Evolutionary conservation across 179 eudicot species (phyloP), one percentile per base, ranked within the genome.

Genomic region (Amaranthus tricolor): DNA sequence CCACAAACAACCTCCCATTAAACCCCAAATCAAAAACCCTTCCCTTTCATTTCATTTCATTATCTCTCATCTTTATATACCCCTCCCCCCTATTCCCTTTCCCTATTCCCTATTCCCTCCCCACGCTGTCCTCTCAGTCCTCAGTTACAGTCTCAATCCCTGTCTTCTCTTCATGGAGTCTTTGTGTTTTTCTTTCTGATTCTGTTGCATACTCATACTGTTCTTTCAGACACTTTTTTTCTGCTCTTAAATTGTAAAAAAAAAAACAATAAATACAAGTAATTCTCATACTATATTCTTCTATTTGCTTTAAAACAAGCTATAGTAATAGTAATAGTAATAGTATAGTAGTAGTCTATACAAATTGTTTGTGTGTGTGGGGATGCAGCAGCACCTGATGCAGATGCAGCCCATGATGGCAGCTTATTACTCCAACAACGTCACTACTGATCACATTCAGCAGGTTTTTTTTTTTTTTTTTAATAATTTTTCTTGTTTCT

Each of bases 341-440:
- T 31, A 31, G 31, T 24, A 24, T 24, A 24, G 31, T 24, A 24
- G 31, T 24, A 24, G 40, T 31, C 40, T 31, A 31, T 31, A 31
- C 40, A 31, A 31, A 12, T 16, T 61, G 21, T 13, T 9, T 49
- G 62, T 24, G 5, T 20, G 62, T 20, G 70, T 57, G 43, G 80
- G 75, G 72, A 87, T 89, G 94, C 94, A 88, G 92, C 96, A 94
- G 97, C 96, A 90, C 96, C 96, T 94, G 98, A 89, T 90, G 94
- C 98, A 92, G 94, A 90, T 90, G 96, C 97, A 90, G 88, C 97
- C 94, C 92, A 92, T 90, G 89, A 94, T 94, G 98, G 93, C 97
- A 72, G 86, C 97, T 75, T 92, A 90, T 82, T 88, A 92, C 83
- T 89, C 92, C 68, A 92, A 81, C 88, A 92, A 86, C 90, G 94